Conservation (phyloP, 805 yeast genomes). For the Saccharomycopsis fodiens region DNA sequence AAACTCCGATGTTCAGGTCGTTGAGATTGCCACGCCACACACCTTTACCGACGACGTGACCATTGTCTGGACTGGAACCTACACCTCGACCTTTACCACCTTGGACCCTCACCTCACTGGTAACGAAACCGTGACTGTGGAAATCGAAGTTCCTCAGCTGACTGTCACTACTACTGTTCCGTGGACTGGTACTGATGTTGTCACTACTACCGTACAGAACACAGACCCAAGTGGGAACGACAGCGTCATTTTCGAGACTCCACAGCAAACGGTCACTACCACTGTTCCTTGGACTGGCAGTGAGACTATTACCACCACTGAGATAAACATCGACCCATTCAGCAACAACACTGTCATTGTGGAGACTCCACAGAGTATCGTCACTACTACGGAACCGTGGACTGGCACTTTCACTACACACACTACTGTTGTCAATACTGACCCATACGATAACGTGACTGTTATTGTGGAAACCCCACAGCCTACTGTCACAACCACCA, state of each 20-base stretch:
- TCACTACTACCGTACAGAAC: constrained; percentile 2
- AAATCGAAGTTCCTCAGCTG: constrained; percentile 2
- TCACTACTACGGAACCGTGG: not conserved
- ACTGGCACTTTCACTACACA: not conserved
- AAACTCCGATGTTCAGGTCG: too few species aligned
- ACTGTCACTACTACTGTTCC: constrained; percentile 2
- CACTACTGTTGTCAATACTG: not conserved
- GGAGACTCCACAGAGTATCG: not conserved
- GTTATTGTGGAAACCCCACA: constrained; percentile 1
- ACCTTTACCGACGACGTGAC: too few species aligned
- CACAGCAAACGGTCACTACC: constrained; percentile 6
- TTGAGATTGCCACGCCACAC: too few species aligned
- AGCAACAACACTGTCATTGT: not conserved
- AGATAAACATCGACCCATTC: not conserved
- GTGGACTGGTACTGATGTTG: constrained; percentile 6
- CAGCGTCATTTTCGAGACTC: constrained; percentile 4
- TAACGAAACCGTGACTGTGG: not conserved
- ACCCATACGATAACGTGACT: not conserved
- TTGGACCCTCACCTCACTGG: too few species aligned
- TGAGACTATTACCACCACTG: not conserved
- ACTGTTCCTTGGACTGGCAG: not conserved
- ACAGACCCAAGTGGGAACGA: constrained; percentile 10
- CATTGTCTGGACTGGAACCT: constrained; percentile 9
- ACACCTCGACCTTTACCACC: constrained; percentile 2
- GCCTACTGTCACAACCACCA: constrained; percentile 5